Percentiles rank a stretch among this genome's conserved stretches.
These are phyloP conservation scores for Aspergillus sp. DNA, from an alignment of 2,329 filamentous ascomycete genomes.

Conservation along the genomic window DNA sequence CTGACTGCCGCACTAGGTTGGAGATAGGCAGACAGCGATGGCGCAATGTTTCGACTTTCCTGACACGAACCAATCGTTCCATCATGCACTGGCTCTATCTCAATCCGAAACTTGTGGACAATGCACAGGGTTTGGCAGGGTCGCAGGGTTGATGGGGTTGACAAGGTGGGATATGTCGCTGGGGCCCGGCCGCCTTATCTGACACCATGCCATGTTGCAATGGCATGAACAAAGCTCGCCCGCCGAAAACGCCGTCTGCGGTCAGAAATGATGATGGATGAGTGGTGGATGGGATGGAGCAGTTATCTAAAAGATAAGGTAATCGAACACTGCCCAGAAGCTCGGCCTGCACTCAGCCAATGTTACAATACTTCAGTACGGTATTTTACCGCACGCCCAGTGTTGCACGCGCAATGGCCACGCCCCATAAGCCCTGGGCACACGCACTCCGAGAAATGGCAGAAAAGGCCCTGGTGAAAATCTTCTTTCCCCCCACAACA, in stretches of 20 bases:
- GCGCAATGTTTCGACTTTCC: background rate
- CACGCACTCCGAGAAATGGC: conserved; percentile 14
- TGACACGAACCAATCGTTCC: background rate
- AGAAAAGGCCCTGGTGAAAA: background rate
- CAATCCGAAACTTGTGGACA: background rate
- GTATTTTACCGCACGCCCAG: background rate
- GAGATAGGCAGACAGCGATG: background rate
- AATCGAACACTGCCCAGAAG: background rate
- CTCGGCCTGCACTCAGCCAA: no score
- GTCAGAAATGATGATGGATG: background rate
- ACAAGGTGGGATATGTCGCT: background rate
- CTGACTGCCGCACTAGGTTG: background rate
- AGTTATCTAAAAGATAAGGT: conserved; percentile 7
- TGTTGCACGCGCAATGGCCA: background rate
- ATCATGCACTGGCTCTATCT: background rate
- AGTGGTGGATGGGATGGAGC: background rate
- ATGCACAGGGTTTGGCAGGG: background rate
- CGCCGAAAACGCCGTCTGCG: background rate
- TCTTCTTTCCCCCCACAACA: conserved; percentile 18
- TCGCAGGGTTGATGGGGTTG: background rate
- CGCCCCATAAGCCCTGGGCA: conserved; percentile 10
- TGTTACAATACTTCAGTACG: background rate
- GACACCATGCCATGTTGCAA: conserved; percentile 1
- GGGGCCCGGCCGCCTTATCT: background rate
- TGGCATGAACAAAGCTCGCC: background rate